Percentiles rank a stretch among this genome's conserved stretches.
Conservation (phyloP, 176 grass and related monocot species). For the Chrysopogon serrulatus region DNA sequence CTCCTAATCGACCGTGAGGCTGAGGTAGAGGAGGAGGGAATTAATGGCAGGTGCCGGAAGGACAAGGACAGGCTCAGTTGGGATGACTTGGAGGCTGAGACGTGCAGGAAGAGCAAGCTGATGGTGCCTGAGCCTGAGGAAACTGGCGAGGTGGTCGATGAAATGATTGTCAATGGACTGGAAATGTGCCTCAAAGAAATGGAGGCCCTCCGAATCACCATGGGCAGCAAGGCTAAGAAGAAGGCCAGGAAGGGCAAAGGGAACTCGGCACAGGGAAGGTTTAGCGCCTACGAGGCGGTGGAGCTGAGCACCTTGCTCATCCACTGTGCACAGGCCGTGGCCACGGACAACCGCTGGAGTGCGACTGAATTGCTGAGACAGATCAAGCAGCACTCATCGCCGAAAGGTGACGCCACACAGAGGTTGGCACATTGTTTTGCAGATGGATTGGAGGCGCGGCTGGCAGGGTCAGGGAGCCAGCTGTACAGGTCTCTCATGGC, state of each 20-base stretch:
- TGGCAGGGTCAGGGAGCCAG: constrained; percentile 51
- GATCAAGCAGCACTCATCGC: constrained; percentile 46
- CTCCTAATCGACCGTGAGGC: constrained; percentile 22
- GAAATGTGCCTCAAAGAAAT: background rate
- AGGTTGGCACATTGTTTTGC: constrained; percentile 54
- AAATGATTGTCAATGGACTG: background rate
- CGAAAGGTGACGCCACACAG: constrained; percentile 20
- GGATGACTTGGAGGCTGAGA: background rate
- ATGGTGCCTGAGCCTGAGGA: background rate
- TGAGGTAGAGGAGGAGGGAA: constrained; percentile 12
- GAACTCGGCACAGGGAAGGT: constrained; percentile 6
- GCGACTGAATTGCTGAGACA: constrained; percentile 39
- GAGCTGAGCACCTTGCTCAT: constrained; percentile 65
- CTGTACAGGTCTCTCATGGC: constrained; percentile 29
- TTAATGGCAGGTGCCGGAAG: background rate
- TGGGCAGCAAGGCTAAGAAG: background rate
- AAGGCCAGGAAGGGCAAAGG: background rate
- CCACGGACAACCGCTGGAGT: constrained; percentile 29
- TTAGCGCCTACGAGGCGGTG: constrained; percentile 16
- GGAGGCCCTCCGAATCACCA: constrained; percentile 4
- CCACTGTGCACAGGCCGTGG: constrained; percentile 58
- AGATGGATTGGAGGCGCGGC: constrained; percentile 49
- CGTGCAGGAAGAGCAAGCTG: background rate
- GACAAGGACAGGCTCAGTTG: background rate
- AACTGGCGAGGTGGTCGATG: background rate